A percentile compares a stretch with the other conserved stretches of the same genome.
These are phyloP conservation scores for Arabidopsis lyrata DNA, from an alignment of 441 rosid species.

Conservation along the genomic window DNA sequence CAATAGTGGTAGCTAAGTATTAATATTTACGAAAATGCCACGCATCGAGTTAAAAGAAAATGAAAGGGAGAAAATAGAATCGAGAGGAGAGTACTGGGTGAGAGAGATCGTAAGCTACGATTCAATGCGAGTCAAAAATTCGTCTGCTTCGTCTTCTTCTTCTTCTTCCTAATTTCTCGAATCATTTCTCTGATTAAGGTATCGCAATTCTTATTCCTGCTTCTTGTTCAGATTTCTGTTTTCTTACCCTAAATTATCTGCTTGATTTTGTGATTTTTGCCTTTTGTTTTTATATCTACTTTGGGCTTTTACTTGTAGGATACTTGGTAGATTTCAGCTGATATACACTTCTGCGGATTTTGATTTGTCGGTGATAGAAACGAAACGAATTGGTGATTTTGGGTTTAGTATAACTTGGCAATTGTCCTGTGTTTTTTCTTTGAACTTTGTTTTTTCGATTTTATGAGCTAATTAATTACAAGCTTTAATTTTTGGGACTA, in stretches of 20 bases:
- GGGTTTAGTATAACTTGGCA: not conserved
- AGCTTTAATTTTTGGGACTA: not conserved
- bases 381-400: constrained; percentile 32
- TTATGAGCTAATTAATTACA: constrained; percentile 1
- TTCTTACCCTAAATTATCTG: constrained; percentile 19
- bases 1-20: not conserved
- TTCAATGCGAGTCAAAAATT: constrained; percentile 46
- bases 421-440: constrained; percentile 13
- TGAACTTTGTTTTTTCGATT: not conserved
- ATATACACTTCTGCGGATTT: not conserved
- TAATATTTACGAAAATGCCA: constrained; percentile 38
- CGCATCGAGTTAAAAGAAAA: constrained; percentile 18
- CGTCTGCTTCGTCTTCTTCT: constrained; percentile 14
- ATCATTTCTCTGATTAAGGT: constrained; percentile 24
- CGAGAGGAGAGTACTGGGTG: constrained; percentile 34
- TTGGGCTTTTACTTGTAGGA: not conserved
- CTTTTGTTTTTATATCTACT: not conserved
- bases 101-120: constrained; percentile 37
- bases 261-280: constrained; percentile 21
- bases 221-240: constrained; percentile 14
- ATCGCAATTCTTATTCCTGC: not conserved
- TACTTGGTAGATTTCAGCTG: constrained; percentile 9
- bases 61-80: not conserved
- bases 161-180: constrained; percentile 15
- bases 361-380: constrained; percentile 23